Evolutionary conservation across 2,329 filamentous ascomycete species (phyloP), one percentile per base, ranked within the genome.

Genomic region (Colletotrichum sp.): DNA sequence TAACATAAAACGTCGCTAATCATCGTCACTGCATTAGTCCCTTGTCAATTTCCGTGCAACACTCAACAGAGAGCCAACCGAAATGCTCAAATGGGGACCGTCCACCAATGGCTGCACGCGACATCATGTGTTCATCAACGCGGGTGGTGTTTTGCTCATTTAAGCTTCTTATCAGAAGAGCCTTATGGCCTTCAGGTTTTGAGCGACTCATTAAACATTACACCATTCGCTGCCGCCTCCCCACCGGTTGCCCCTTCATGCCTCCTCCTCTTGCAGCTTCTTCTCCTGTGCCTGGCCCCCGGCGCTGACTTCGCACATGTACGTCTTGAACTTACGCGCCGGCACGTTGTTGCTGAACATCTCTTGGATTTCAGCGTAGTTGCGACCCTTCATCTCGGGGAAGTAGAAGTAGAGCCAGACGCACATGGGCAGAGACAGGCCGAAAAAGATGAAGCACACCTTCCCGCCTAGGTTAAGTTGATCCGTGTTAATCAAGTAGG

Each of bases 361-460:
- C 28, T 77, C 71, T 65, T 77, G 76, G 8, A 75, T 72, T 60
- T 77, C 74, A n/a, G 74, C 76, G n/a, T 77, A 74, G 28, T 77
- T 77, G 59, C 71, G 76, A 5, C 76, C 76, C 74, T 77, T 77
- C 71, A 77, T 74, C 71, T 75, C 76, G 32, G 71, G 74, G 57
- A 77, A 71, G 63, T 77, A 74, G 22, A 74, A 69, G 30, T 74
- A 77, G 28, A 77, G 64, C 68, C 71, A 77, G 15, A 52, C 65
- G 36, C 81, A 81, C 61, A 82, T 80, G 25, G 80, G 81, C 39
- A 81, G 64, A 30, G 82, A 82, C 12, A 77, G 71, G 32, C 74
- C 82, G 57, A 81, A 82, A 78, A 81, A 82, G 57, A 84, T 76
- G 72, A 84, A 84, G 65, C 79, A 80, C 25, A 84, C 80, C 71